These are phyloP conservation scores for Sarocladium kiliense DNA, from an alignment of 2,329 filamentous ascomycete species.

Conservation along the genomic window DNA sequence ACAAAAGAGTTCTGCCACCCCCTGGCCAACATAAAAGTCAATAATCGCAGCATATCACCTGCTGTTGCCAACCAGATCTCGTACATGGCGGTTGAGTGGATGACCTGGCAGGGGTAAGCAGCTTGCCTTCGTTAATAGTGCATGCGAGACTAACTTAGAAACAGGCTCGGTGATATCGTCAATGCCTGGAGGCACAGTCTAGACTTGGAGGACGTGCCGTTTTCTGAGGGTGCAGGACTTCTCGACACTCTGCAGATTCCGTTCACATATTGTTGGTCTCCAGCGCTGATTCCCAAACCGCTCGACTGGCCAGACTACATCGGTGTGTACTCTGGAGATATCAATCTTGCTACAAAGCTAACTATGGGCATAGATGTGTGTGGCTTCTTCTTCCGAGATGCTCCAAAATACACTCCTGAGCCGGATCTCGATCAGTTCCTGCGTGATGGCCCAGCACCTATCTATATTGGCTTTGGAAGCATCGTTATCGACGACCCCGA, in stretches of 20 bases:
- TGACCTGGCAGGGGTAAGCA: conserved; percentile 65
- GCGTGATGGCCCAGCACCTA: conserved; percentile 46
- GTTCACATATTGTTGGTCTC: conserved; percentile 76
- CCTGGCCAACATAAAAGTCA: conserved; percentile 65
- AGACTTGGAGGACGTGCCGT: conserved; percentile 61
- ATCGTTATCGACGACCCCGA: conserved; percentile 69
- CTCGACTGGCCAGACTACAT: conserved; percentile 60
- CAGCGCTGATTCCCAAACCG: conserved; percentile 60
- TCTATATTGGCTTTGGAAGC: conserved; percentile 70
- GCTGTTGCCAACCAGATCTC: conserved; percentile 59
- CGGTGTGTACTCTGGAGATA: conserved; percentile 30
- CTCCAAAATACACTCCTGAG: conserved; percentile 50
- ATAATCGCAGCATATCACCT: conserved; percentile 41
- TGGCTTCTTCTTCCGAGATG: conserved; percentile 60
- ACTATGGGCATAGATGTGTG: conserved; percentile 47
- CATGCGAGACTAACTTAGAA: no score
- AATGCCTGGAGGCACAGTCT: conserved; percentile 46
- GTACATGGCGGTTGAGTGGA: conserved; percentile 67
- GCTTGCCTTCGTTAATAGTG: no score
- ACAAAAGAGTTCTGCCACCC: conserved; percentile 70
- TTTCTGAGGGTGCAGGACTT: conserved; percentile 67
- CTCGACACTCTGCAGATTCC: conserved; percentile 62
- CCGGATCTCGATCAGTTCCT: conserved; percentile 51
- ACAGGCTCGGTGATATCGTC: conserved; percentile 54
- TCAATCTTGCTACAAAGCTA: no score